These are phyloP conservation scores for Zea mays DNA, from an alignment of 176 grass and related monocot species.

Conservation along the genomic window DNA sequence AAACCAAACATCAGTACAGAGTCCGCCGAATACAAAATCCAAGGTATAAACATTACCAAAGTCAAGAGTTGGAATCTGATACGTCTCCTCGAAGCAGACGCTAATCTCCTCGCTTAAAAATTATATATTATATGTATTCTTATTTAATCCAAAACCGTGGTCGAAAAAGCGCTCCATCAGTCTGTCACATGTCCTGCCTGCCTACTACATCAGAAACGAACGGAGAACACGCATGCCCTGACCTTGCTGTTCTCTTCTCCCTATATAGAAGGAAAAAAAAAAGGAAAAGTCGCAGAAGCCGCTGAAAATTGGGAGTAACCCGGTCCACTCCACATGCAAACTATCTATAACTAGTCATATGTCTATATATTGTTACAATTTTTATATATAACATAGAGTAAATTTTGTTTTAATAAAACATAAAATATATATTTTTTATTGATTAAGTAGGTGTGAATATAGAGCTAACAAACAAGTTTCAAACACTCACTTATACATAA, in stretches of 20 bases:
- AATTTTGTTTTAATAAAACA: too few relatives aligned
- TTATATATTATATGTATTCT: neutral
- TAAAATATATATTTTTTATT: too few relatives aligned
- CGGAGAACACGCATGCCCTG: neutral
- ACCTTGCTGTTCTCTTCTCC: neutral
- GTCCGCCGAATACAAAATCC: neutral
- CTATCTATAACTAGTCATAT: too few relatives aligned
- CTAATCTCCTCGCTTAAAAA: conserved; percentile 4
- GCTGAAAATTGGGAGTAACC: neutral
- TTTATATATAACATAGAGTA: too few relatives aligned
- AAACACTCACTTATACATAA: too few relatives aligned
- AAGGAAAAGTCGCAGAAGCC: conserved; percentile 12
- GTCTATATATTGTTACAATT: too few relatives aligned
- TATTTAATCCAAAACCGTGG: neutral
- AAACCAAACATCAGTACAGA: neutral
- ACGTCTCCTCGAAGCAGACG: conserved; percentile 26
- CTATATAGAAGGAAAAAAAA: neutral
- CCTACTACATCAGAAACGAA: neutral
- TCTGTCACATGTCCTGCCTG: conserved; percentile 19
- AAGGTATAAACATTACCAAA: neutral
- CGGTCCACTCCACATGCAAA: neutral
- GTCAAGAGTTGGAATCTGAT: conserved; percentile 7
- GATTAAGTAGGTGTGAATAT: too few relatives aligned
- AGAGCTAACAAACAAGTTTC: too few relatives aligned
- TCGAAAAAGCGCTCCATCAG: neutral